These are phyloP conservation scores for Lophium mytilinum DNA, from an alignment of 495 filamentous ascomycete species.

Conservation along the genomic window DNA sequence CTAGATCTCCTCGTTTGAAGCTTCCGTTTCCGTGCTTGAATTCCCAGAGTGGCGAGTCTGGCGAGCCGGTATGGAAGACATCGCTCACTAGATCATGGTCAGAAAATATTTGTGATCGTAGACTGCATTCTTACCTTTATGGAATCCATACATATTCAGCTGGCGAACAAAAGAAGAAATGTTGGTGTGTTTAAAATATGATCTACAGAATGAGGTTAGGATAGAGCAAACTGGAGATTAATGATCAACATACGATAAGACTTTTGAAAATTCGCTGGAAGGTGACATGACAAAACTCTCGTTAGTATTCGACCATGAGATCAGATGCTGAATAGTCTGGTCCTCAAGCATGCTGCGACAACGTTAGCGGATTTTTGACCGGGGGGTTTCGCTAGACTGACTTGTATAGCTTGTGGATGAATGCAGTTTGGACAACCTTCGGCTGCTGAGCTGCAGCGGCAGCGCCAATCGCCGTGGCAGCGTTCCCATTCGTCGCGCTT, in stretches of 20 bases:
- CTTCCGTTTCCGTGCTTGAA: constrained; percentile 98
- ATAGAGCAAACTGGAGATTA: constrained; percentile 17
- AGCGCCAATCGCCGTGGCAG: constrained; percentile 43
- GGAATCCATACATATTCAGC: constrained; percentile 99
- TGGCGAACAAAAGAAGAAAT: constrained; percentile 97
- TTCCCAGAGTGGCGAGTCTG: constrained; percentile 93
- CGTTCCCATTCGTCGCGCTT: constrained; percentile 24
- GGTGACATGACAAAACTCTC: constrained; percentile 99
- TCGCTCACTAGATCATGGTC: constrained; percentile 66
- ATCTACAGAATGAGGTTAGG: constrained; percentile 44
- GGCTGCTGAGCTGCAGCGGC: constrained; percentile 86
- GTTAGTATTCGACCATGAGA: constrained; percentile 86
- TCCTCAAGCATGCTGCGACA: constrained; percentile 86
- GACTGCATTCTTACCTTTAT: constrained; percentile 67
- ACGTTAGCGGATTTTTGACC: constrained; percentile 32
- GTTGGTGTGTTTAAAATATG: constrained; percentile 98
- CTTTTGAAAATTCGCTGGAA: constrained; percentile 95
- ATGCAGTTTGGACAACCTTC: constrained; percentile 98
- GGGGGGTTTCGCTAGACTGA: constrained; percentile 35
- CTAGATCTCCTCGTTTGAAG: constrained; percentile 90
- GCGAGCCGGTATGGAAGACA: constrained; percentile 94
- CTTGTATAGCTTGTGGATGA: constrained; percentile 99
- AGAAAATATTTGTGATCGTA: neutral
- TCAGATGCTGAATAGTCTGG: constrained; percentile 81
- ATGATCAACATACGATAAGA: constrained; percentile 66